A percentile compares a stretch with the other conserved stretches of the same genome.
These are phyloP conservation scores for Exserohilum turcica DNA, from an alignment of 2,329 filamentous ascomycete species.

Conservation along the genomic window DNA sequence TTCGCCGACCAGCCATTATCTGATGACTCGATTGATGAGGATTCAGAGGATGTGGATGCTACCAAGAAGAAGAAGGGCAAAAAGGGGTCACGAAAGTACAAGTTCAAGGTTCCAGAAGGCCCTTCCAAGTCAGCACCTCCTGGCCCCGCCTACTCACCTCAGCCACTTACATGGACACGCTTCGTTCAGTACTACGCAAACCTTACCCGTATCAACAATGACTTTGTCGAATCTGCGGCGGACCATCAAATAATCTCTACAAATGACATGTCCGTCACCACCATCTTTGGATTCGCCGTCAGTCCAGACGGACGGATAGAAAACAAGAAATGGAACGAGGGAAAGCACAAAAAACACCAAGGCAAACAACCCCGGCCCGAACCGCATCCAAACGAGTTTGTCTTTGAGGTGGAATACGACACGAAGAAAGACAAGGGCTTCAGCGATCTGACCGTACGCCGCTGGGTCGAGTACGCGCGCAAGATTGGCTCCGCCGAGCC, in stretches of 20 bases:
- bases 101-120: conserved; percentile 65
- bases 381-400: conserved; percentile 67
- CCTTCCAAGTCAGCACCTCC: conserved; percentile 75
- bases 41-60: conserved; percentile 50
- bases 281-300: conserved; percentile 36
- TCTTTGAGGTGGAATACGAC: conserved; percentile 83
- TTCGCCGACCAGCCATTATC: conserved; percentile 14
- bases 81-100: conserved; percentile 48
- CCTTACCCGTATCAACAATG: conserved; percentile 85
- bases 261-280: conserved; percentile 16
- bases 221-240: conserved; percentile 50
- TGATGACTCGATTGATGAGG: conserved; percentile 30
- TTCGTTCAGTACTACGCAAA: conserved; percentile 95
- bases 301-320: conserved; percentile 36
- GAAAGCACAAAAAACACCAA: conserved; percentile 66
- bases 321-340: conserved; percentile 63
- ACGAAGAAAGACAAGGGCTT: conserved; percentile 79
- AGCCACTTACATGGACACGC: conserved; percentile 76
- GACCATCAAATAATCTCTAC: background rate
- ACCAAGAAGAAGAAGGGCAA: conserved; percentile 50
- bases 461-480: conserved; percentile 77
- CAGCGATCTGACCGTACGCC: conserved; percentile 82
- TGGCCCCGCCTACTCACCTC: conserved; percentile 87
- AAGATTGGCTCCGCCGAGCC: conserved; percentile 67
- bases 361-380: conserved; percentile 53